phyloP scores from a whole-genome alignment of 345 rosid species.

The Balakata baccata region DNA sequence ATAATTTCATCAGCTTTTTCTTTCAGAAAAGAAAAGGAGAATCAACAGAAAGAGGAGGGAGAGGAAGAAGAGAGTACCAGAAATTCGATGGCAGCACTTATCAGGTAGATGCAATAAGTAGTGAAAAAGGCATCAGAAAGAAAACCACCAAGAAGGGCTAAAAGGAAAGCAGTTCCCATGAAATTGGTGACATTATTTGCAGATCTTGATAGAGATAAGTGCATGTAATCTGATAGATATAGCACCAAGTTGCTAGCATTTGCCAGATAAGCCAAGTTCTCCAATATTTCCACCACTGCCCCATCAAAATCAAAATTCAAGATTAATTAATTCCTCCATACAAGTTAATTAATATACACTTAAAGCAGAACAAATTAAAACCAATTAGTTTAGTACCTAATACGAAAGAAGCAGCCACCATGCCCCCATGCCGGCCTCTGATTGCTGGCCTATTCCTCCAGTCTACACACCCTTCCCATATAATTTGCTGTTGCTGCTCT shows the following conservation, averaged over 20 bases:
- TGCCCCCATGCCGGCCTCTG: conserved; percentile 68
- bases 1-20: no score
- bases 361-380: no score
- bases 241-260: conserved; percentile 81
- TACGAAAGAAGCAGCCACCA: conserved; percentile 66
- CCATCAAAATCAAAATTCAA: neutral
- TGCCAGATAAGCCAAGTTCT: conserved; percentile 78
- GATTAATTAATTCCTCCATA: neutral
- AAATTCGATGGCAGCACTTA: conserved; percentile 57
- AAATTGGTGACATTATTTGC: conserved; percentile 73
- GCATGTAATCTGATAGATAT: conserved; percentile 58
- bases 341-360: no score
- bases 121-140: conserved; percentile 71
- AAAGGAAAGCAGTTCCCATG: conserved; percentile 84
- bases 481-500: conserved; percentile 25
- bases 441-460: conserved; percentile 67
- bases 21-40: no score
- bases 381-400: conserved; percentile 33
- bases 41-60: neutral
- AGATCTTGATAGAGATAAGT: conserved; percentile 63
- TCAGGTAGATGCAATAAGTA: conserved; percentile 56
- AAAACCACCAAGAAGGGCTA: conserved; percentile 83
- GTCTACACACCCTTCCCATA: conserved; percentile 80
- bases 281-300: conserved; percentile 77
- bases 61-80: conserved; percentile 41